Conservation (phyloP, 2,329 filamentous ascomycete genomes). For the Mariannaea sp. region DNA sequence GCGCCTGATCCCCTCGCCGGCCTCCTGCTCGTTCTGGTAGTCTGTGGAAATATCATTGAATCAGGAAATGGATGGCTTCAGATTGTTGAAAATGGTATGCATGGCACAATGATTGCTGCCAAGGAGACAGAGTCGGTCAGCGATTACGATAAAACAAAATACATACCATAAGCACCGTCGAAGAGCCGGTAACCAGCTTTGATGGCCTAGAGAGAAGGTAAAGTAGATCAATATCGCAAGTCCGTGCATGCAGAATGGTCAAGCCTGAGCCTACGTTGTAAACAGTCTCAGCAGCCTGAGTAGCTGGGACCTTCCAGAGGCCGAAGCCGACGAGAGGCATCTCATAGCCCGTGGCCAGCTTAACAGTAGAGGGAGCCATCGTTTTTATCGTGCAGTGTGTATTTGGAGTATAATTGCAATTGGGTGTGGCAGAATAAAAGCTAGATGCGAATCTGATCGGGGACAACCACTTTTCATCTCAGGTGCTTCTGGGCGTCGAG, state of each 20-base stretch:
- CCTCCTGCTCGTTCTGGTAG: conserved; percentile 69
- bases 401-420: no score
- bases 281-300: conserved; percentile 57
- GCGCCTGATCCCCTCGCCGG: conserved; percentile 65
- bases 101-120: no score
- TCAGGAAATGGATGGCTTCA: not conserved
- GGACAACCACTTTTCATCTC: not conserved
- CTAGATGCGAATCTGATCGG: not conserved
- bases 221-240: not conserved
- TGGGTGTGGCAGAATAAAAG: conserved; percentile 2
- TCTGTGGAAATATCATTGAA: conserved; percentile 36
- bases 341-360: conserved; percentile 34
- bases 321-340: conserved; percentile 60
- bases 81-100: no score
- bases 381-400: conserved; percentile 7
- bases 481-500: not conserved
- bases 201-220: conserved; percentile 49
- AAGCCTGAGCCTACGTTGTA: conserved; percentile 53
- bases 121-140: no score
- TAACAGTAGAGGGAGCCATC: conserved; percentile 30
- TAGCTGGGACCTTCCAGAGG: conserved; percentile 69
- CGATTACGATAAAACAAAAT: not conserved
- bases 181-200: conserved; percentile 59
- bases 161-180: conserved; percentile 51
- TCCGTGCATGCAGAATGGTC: not conserved